phyloP scores from a whole-genome alignment of 306 rosid genomes.

The Castanea sativa region DNA sequence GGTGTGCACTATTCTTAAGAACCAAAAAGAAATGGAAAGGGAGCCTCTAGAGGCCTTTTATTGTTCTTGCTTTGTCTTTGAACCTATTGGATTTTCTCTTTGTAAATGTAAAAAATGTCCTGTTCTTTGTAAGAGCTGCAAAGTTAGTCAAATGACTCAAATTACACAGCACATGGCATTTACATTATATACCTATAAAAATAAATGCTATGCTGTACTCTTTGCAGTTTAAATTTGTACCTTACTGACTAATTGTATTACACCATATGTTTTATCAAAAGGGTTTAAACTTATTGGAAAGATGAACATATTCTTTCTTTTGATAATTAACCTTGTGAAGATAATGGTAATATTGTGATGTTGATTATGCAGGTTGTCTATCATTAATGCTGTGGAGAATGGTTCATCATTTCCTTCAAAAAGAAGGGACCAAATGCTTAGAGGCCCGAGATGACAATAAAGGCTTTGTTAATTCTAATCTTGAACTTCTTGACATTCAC shows the following conservation, averaged over 20 bases:
- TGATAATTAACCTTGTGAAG: conserved; percentile 18
- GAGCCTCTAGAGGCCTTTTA: not conserved
- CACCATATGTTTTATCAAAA: not conserved
- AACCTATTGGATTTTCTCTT: not conserved
- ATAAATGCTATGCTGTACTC: not conserved
- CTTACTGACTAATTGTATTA: not conserved
- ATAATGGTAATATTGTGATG: conserved; percentile 16
- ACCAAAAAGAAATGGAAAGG: not conserved
- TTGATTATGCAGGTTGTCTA: conserved; percentile 67
- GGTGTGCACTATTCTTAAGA: not conserved
- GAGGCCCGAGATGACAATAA: conserved; percentile 89
- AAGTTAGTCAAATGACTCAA: not conserved
- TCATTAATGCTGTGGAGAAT: conserved; percentile 86
- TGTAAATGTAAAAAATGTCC: not conserved
- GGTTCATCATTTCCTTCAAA: conserved; percentile 92
- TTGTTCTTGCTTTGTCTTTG: not conserved
- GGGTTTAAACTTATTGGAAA: not conserved
- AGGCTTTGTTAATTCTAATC: conserved; percentile 65
- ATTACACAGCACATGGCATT: not conserved
- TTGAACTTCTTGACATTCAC: conserved; percentile 82
- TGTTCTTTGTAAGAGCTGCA: not conserved
- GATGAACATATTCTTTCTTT: not conserved
- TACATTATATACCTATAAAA: not conserved
- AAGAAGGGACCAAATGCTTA: conserved; percentile 84
- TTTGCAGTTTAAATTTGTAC: not conserved